A percentile compares a stretch with the other conserved stretches of the same genome.
Conservation (phyloP, 768 basidiomycete genomes). For the Lactarius sp. region DNA sequence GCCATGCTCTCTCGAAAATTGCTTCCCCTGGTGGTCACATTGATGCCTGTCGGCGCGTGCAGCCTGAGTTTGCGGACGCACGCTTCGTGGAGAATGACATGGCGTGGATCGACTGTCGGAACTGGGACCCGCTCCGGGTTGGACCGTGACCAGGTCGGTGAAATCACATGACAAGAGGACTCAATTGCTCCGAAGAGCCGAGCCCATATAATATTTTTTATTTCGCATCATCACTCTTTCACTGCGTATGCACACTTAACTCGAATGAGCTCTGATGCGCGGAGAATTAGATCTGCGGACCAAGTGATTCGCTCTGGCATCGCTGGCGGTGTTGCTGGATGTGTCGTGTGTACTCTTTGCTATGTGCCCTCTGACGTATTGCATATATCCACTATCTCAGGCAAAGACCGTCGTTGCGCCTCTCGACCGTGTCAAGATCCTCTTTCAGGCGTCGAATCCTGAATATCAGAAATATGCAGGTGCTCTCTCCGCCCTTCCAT, state of each 20-base stretch:
- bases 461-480: conserved; percentile 94
- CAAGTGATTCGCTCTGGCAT: conserved; percentile 72
- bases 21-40: too few relatives aligned
- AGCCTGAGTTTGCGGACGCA: too few relatives aligned
- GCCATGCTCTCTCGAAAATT: too few relatives aligned
- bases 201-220: background rate
- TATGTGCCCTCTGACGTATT: conserved; percentile 9
- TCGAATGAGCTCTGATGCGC: conserved; percentile 61
- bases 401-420: conserved; percentile 95
- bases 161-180: conserved; percentile 8
- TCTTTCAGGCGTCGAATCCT: conserved; percentile 95
- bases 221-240: background rate
- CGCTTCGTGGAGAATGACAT: too few relatives aligned
- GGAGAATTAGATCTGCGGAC: conserved; percentile 26
- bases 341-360: conserved; percentile 61
- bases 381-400: conserved; percentile 36
- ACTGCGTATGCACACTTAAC: conserved; percentile 18
- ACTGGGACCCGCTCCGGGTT: too few relatives aligned
- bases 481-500: conserved; percentile 28
- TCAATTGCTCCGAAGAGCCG: background rate
- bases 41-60: too few relatives aligned
- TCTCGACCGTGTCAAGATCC: conserved; percentile 95
- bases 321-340: conserved; percentile 91
- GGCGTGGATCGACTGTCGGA: too few relatives aligned
- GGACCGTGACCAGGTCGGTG: too few relatives aligned